Conservation (phyloP, 495 filamentous ascomycete species). For the Talaromyces adpressus region DNA sequence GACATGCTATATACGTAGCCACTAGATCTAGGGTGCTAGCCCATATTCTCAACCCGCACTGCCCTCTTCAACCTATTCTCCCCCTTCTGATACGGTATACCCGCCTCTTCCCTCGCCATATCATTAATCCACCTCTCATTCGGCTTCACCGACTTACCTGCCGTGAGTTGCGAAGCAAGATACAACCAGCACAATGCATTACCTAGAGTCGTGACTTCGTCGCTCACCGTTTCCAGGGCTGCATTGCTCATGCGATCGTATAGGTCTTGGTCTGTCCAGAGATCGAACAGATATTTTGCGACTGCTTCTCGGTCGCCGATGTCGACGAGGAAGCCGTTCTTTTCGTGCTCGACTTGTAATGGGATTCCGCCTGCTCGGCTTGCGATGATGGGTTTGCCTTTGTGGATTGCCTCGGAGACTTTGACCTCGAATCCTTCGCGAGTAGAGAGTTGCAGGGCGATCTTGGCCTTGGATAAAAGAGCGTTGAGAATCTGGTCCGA, state of each 20-base stretch:
- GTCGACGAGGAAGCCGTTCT: constrained; percentile 72
- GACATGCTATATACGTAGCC: background rate
- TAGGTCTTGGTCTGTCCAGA: constrained; percentile 59
- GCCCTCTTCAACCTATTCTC: constrained; percentile 54
- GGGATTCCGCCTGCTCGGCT: constrained; percentile 76
- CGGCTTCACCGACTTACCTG: constrained; percentile 40
- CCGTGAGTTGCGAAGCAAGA: constrained; percentile 56
- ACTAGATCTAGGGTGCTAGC: constrained; percentile 6
- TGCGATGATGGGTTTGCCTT: constrained; percentile 76
- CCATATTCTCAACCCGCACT: constrained; percentile 28
- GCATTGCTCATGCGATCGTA: constrained; percentile 63
- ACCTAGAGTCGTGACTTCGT: constrained; percentile 79
- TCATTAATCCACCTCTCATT: constrained; percentile 67
- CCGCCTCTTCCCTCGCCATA: constrained; percentile 64
- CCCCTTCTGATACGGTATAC: constrained; percentile 45
- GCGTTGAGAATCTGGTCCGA: constrained; percentile 79
- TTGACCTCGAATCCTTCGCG: constrained; percentile 88
- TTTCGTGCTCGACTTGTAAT: constrained; percentile 64
- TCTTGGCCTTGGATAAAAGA: constrained; percentile 64
- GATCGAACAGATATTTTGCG: constrained; percentile 58
- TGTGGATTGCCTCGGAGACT: constrained; percentile 80
- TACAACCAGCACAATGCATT: constrained; percentile 76
- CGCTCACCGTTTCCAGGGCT: constrained; percentile 60
- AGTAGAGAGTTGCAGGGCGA: constrained; percentile 74
- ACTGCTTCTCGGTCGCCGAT: constrained; percentile 67